Evolutionary conservation across 2,329 filamentous ascomycete genomes (phyloP).

Genomic region (Zelopaecilomyces penicillatus): DNA sequence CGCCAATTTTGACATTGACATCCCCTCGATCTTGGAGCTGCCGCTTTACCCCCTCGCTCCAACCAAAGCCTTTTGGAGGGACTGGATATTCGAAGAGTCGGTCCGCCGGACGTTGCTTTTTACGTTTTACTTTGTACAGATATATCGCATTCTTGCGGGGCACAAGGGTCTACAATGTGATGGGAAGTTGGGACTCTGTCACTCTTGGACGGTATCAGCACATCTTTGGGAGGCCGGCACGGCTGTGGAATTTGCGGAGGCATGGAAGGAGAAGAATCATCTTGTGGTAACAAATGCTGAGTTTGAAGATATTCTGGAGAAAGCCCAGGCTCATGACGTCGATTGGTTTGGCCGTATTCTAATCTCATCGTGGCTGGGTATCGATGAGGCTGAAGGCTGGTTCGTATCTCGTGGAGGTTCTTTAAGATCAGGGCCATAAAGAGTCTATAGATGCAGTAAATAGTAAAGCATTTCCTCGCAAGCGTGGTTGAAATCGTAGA

Average conservation of each 20-base stretch:
- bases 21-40: constrained; percentile 13
- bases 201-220: constrained; percentile 32
- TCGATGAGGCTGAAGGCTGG: constrained; percentile 26
- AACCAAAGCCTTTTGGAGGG: constrained; percentile 37
- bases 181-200: constrained; percentile 21
- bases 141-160: constrained; percentile 27
- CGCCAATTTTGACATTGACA: constrained; percentile 20
- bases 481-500: too few relatives aligned
- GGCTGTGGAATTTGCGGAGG: constrained; percentile 28
- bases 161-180: constrained; percentile 18
- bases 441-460: too few relatives aligned
- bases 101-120: constrained; percentile 42
- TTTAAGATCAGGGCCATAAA: background rate
- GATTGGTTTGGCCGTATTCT: constrained; percentile 34
- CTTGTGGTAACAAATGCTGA: constrained; percentile 24
- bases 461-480: too few relatives aligned
- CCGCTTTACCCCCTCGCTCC: constrained; percentile 29
- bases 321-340: constrained; percentile 33
- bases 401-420: constrained; percentile 18
- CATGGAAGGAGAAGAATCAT: constrained; percentile 28
- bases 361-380: constrained; percentile 21
- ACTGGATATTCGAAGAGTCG: constrained; percentile 47
- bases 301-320: constrained; percentile 19
- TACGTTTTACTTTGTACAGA: constrained; percentile 35
- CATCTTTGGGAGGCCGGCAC: constrained; percentile 29